phyloP scores from a whole-genome alignment of 2,329 filamentous ascomycete genomes.

The Exophiala calicioides region DNA sequence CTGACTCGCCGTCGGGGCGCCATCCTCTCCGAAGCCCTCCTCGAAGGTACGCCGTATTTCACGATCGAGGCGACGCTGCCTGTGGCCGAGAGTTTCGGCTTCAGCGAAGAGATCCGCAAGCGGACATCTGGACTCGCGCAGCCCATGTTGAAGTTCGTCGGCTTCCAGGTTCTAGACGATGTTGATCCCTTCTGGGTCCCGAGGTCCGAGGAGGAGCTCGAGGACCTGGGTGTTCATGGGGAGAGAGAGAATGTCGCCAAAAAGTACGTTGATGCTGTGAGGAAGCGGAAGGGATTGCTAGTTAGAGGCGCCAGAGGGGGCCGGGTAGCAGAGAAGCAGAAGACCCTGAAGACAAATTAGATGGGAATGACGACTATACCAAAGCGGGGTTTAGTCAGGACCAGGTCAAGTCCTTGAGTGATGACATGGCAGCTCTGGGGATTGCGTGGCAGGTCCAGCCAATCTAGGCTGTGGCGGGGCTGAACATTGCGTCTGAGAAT shows the following conservation, averaged over 20 bases:
- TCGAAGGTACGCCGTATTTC: conserved; percentile 95
- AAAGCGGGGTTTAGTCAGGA: too few species aligned
- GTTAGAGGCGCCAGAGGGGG: conserved; percentile 74
- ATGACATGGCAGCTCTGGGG: too few species aligned
- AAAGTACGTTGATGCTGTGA: conserved; percentile 88
- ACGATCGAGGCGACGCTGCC: conserved; percentile 86
- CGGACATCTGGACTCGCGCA: conserved; percentile 85
- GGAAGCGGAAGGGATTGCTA: conserved; percentile 82
- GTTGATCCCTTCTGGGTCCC: conserved; percentile 98
- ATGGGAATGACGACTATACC: conserved; percentile 1
- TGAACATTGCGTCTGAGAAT: too few species aligned
- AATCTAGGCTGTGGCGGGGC: too few species aligned
- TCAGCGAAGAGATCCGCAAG: conserved; percentile 94
- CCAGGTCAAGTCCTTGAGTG: too few species aligned
- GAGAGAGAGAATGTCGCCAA: conserved; percentile 96
- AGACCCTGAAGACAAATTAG: conserved; percentile 62
- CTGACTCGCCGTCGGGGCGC: conserved; percentile 89
- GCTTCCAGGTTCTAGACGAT: conserved; percentile 81
- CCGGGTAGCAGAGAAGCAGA: conserved; percentile 90
- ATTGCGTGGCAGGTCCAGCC: too few species aligned
- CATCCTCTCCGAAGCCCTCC: conserved; percentile 87
- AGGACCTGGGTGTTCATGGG: conserved; percentile 90
- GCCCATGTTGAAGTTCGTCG: conserved; percentile 89
- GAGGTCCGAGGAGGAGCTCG: conserved; percentile 91
- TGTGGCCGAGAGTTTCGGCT: conserved; percentile 93